Base-by-base conservation (phyloP, 257 asterid species). In the Fraxinus americana region DNA sequence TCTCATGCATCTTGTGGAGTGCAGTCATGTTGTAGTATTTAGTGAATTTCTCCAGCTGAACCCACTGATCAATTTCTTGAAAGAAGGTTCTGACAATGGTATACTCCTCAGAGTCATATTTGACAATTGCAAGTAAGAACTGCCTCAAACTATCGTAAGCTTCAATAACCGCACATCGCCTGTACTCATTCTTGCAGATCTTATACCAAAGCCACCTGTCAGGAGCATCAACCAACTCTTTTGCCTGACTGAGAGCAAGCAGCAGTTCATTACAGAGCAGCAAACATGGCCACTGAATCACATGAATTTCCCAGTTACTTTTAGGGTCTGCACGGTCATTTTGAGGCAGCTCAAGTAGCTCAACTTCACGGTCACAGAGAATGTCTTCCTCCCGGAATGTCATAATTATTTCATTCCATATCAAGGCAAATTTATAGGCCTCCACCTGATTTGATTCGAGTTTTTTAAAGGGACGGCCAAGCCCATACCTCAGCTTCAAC, bases 241-340 rank as follows among this genome's bases (percentile, higher is more conserved):
- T 87, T 59, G 97, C 99, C 89, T 93, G 99, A 78, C 97, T 93
- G 73, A 96, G 96, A 82, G 92, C 96, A 83, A 96, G 97, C 74
- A 93, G 87, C 72, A 96, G 90, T 85, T 96, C 98, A 75, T 93
- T 93, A 76, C 97, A 96, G 39, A 96, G 96, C 30, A 96, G 97
- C 83, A 96, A 86, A 85, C 98, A 93, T 21, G 99, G 99, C 99
- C 98, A 96, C 79, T 93, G 98, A 82, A 96, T 90, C 90, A 96
- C 99, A 77, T 97, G 84, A 38, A 91, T 87, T 48, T 93, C 89
- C 99, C 99, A 96, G 81, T 93, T 90, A 86, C 78, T 66, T 77
- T 45, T 85, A 54, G 87, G 84, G 76, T 85, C 88, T 78, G 80
- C 79, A 50, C 82, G 80, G 76, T 86, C 92, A 85, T 86, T 91